Evolutionary conservation across 192 early-diverging fungal genomes (phyloP), one percentile per base, ranked within the genome.

Genomic region (Coemansia sp.): DNA sequence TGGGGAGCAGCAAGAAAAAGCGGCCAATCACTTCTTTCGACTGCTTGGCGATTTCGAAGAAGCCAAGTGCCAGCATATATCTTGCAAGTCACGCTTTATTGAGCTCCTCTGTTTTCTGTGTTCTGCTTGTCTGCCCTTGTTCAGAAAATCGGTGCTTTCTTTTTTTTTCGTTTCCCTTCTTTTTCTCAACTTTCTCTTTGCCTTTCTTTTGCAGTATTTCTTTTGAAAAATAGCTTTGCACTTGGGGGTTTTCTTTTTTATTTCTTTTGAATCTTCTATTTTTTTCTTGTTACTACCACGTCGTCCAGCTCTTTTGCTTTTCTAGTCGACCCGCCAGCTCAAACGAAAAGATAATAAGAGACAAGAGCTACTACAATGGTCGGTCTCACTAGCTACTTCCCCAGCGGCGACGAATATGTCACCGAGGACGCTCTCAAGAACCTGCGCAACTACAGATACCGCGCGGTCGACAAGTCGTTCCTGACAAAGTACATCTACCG

Each of bases 391-490:
- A 57, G 70, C 67, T 73, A 66, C 67, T 69, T 83, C 43, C 81
- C 81, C 36, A 83, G 73, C 61, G 85, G 74, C 53, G 74, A 83
- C 77, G 79, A 76, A 66, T 91, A 89, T 76, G 88, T 92, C 71
- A 85, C 87, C 37, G 87, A 92, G 67, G 82, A 86, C 59, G 86
- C 81, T 45, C 87, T 93, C 51, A 79, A 85, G 68, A 90, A 91
- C 83, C 79, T 95, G 74, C 86, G 86, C 69, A 81, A 88, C 60
- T 95, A 95, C 89, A 88, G 86, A 73, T 95, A 95, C 77, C 81
- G 84, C 32, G 85, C 90, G 14, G 85, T 92, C 35, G 94, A 95
- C 81, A 90, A 94, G 87, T 95, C 93, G 15, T 90, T 88, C 43
- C 75, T 94, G 32, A 89, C 93, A 37, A 88, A 91, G 61, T 94